These are phyloP conservation scores for Terfezia claveryi DNA, from an alignment of 495 filamentous ascomycete genomes.

Conservation along the genomic window DNA sequence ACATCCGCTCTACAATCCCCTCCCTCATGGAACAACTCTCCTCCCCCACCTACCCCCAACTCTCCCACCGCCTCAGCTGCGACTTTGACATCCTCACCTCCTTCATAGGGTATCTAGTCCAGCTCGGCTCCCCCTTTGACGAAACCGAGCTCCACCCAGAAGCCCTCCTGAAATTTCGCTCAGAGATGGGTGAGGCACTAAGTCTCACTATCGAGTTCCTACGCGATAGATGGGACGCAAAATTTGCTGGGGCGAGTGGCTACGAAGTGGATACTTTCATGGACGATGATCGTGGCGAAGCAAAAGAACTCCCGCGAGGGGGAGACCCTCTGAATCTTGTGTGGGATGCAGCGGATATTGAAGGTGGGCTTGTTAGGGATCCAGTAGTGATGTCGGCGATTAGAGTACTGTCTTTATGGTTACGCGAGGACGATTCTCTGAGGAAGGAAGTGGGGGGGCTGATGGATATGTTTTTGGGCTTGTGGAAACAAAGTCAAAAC, in stretches of 20 bases:
- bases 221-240: constrained; percentile 41
- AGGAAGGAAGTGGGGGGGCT: constrained; percentile 32
- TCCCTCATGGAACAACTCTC: constrained; percentile 33
- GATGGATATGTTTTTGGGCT: constrained; percentile 33
- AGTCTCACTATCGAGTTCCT: constrained; percentile 39
- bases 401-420: constrained; percentile 34
- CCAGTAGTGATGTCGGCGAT: constrained; percentile 29
- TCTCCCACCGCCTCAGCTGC: constrained; percentile 32
- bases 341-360: constrained; percentile 27
- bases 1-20: constrained; percentile 39
- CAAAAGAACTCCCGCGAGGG: constrained; percentile 11
- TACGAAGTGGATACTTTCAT: constrained; percentile 27
- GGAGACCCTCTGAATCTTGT: constrained; percentile 23
- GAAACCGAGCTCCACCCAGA: constrained; percentile 24
- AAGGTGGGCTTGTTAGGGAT: constrained; percentile 25
- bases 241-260: constrained; percentile 30
- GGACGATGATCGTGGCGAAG: constrained; percentile 7
- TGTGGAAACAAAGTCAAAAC: constrained; percentile 24
- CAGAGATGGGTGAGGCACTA: constrained; percentile 34
- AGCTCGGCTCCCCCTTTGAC: constrained; percentile 20
- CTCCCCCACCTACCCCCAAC: constrained; percentile 25
- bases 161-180: constrained; percentile 34
- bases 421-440: constrained; percentile 40
- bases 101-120: constrained; percentile 36
- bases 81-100: constrained; percentile 35